Percentiles rank a stretch among this genome's conserved stretches.
These are phyloP conservation scores for Suhomyces chickasaworum DNA, from an alignment of 1,139 yeast species.

Conservation along the genomic window DNA sequence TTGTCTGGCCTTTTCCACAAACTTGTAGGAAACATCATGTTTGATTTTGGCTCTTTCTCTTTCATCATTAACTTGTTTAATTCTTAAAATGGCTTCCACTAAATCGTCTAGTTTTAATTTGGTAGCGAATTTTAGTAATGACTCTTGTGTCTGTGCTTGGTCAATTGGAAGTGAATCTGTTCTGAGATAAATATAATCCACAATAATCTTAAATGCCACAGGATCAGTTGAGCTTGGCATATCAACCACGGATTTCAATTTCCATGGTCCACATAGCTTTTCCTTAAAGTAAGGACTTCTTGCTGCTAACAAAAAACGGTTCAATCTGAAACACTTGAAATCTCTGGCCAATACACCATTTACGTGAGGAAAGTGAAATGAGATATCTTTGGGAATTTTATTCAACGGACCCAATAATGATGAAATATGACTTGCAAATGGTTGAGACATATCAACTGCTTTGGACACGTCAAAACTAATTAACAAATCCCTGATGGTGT, in stretches of 20 bases:
- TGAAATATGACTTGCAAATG: slow-evolving; percentile 72
- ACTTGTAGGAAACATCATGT: slow-evolving; percentile 45
- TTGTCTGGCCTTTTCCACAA: slow-evolving; percentile 50
- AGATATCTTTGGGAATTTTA: slow-evolving; percentile 39
- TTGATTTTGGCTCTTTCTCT: slow-evolving; percentile 43
- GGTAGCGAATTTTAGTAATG: slow-evolving; percentile 36
- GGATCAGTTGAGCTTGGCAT: slow-evolving; percentile 27
- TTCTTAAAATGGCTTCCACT: slow-evolving; percentile 29
- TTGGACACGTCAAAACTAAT: slow-evolving; percentile 67
- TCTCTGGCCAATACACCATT: slow-evolving; percentile 19
- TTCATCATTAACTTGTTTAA: slow-evolving; percentile 18
- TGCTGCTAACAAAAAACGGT: slow-evolving; percentile 45
- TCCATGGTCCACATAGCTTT: slow-evolving; percentile 33
- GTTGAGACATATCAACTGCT: slow-evolving; percentile 67
- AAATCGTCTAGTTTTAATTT: slow-evolving; percentile 41
- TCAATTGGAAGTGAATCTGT: slow-evolving; percentile 32
- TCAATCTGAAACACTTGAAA: slow-evolving; percentile 27
- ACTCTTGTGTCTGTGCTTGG: slow-evolving; percentile 21
- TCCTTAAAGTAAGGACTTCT: slow-evolving; percentile 34
- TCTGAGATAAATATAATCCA: slow-evolving; percentile 56
- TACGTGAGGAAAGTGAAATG: slow-evolving; percentile 28
- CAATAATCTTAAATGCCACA: slow-evolving; percentile 36
- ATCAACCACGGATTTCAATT: slow-evolving; percentile 21
- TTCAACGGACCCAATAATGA: slow-evolving; percentile 42
- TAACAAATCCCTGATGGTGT: slow-evolving; percentile 59